phyloP scores from a whole-genome alignment of 257 asterid species.

The Leonotis leonurus region DNA sequence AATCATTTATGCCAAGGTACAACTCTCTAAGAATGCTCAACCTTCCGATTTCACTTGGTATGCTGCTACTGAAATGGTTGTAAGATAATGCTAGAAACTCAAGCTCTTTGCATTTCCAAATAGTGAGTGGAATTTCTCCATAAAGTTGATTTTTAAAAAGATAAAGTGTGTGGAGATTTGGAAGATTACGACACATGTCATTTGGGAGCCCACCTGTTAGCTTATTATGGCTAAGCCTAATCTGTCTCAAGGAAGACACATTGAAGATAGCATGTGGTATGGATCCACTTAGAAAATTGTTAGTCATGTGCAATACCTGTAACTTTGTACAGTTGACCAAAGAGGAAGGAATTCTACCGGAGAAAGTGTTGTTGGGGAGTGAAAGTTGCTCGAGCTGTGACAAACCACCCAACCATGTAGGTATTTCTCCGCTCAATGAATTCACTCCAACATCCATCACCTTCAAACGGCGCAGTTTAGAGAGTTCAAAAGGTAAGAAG shows the following conservation, averaged over 20 bases:
- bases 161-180: background rate
- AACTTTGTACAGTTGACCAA: background rate
- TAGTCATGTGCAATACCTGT: background rate
- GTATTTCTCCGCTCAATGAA: background rate
- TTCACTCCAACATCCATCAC: background rate
- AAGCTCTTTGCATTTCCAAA: background rate
- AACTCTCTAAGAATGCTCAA: too few relatives aligned
- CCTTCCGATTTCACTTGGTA: too few relatives aligned
- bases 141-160: background rate
- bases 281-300: background rate
- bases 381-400: background rate
- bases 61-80: too few relatives aligned
- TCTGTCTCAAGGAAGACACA: background rate
- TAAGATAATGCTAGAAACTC: background rate
- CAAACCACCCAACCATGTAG: background rate
- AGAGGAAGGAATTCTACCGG: background rate
- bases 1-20: too few relatives aligned
- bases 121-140: background rate
- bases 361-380: background rate
- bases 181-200: background rate
- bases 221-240: background rate
- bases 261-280: background rate
- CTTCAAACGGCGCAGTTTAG: background rate
- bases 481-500: background rate
- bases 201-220: background rate